Evolutionary conservation across 164 flowering plant species (phyloP), one percentile per base, ranked within the genome.

Genomic region (Chimonanthus salicifolius): DNA sequence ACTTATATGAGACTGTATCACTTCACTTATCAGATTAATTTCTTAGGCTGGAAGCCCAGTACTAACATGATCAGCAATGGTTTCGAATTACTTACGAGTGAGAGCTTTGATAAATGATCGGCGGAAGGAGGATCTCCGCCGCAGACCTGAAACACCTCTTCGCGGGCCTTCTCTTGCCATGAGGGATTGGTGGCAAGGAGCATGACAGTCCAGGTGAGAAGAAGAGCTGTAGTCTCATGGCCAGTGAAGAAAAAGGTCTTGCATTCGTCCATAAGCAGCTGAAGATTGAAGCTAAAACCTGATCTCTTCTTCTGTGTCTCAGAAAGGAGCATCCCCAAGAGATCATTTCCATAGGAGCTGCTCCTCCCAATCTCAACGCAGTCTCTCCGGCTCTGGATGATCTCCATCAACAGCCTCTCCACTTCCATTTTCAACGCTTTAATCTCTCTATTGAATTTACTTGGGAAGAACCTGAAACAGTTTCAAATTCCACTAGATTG

Each of bases 201-300:
- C 98, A 96, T 93, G 70, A 86, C 73, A 2, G 98, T 92, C 99
- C 99, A 96, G 1, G 98, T 96, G 74, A 94, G 97, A 10, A 90
- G 80, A 2, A 96, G 88, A 6, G 99, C 91, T 3, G 97, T 92
- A 47, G 99, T 96, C 49, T 96, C 99, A 75, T 93, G 97, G 3
- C 99, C 99, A 2, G 97, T 89, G 74, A 93, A 96, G 82, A 90
- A 92, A 84, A 96, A 94, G 2, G 99, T 96, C 80, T 96, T 96
- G 85, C 92, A 90, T 74, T 96, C 99, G 74, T 96, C 98, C 97
- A 94, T 92, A 6, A 96, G 84, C 43, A 90, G 10, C 69, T 92
- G 92, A 45, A 86, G 75, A 68, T 85, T 87, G 49, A 88, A 72
- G 77, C 80, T 82, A 43, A 86, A 85, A 3, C 83, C 88, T 2